A percentile compares a stretch with the other conserved stretches of the same genome.
Evolutionary conservation across 2,329 filamentous ascomycete species (phyloP).

Genomic region (Epichloe baconii): DNA sequence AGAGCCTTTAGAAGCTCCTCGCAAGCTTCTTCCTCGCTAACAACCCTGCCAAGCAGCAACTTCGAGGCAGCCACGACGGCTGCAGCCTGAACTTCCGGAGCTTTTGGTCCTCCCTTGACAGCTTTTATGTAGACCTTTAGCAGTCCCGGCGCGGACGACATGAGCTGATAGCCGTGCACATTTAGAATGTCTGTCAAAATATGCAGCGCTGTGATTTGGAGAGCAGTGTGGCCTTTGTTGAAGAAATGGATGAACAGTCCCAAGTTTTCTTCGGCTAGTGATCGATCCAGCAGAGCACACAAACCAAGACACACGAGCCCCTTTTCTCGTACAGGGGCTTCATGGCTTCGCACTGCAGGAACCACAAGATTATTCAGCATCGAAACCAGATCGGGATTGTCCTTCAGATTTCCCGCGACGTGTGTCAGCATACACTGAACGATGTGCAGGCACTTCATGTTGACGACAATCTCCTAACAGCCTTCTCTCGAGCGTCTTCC

Average conservation of each 20-base stretch:
- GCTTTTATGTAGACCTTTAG: constrained; percentile 79
- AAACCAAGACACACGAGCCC: constrained; percentile 82
- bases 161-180: constrained; percentile 70
- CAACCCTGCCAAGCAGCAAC: constrained; percentile 66
- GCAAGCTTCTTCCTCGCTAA: constrained; percentile 54
- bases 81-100: constrained; percentile 64
- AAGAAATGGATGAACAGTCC: constrained; percentile 93
- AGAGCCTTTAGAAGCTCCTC: constrained; percentile 73
- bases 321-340: constrained; percentile 81
- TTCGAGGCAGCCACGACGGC: constrained; percentile 77
- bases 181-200: constrained; percentile 89
- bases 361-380: constrained; percentile 97
- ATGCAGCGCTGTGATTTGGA: constrained; percentile 83
- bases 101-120: constrained; percentile 56
- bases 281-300: constrained; percentile 82
- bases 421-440: constrained; percentile 96
- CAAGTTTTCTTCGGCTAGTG: constrained; percentile 83
- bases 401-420: constrained; percentile 73
- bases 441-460: constrained; percentile 96
- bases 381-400: constrained; percentile 84
- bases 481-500: constrained; percentile 59
- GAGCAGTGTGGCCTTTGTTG: constrained; percentile 74
- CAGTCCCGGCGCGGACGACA: constrained; percentile 54
- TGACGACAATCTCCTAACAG: constrained; percentile 88
- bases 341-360: constrained; percentile 84